Percentiles rank a stretch among this genome's conserved stretches.
Evolutionary conservation across 495 filamentous ascomycete genomes (phyloP).

Genomic region (Penicillium silybi): DNA sequence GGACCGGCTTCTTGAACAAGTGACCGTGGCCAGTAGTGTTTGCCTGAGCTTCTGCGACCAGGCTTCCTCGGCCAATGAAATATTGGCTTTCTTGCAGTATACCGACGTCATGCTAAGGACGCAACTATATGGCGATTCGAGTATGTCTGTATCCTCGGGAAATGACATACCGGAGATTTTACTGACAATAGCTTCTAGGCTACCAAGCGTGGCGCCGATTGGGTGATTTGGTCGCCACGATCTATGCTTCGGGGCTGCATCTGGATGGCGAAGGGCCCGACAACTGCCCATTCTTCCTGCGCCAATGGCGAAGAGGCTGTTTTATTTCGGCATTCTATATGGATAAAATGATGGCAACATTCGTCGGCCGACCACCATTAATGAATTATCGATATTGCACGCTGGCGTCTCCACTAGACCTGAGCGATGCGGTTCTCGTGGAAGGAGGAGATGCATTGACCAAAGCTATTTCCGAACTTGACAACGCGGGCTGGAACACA

Average conservation of each 20-base stretch:
- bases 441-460: conserved; percentile 41
- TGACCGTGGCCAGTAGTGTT: conserved; percentile 37
- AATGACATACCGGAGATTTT: background rate
- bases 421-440: conserved; percentile 50
- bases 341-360: conserved; percentile 51
- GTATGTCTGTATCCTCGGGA: conserved; percentile 30
- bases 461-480: conserved; percentile 40
- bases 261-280: conserved; percentile 42
- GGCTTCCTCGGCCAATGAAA: conserved; percentile 43
- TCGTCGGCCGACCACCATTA: conserved; percentile 54
- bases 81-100: conserved; percentile 44
- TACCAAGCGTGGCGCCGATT: conserved; percentile 51
- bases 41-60: conserved; percentile 48
- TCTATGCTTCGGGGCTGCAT: conserved; percentile 58
- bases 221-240: conserved; percentile 47
- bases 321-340: conserved; percentile 50
- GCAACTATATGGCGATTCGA: conserved; percentile 47
- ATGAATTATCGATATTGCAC: conserved; percentile 53
- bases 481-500: conserved; percentile 53
- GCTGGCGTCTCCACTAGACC: conserved; percentile 53
- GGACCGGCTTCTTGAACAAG: conserved; percentile 31
- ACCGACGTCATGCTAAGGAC: conserved; percentile 44
- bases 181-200: conserved; percentile 24
- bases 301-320: conserved; percentile 46
- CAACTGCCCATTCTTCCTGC: conserved; percentile 49